Percentiles rank a stretch among this genome's conserved stretches.
phyloP scores from a whole-genome alignment of 2,329 filamentous ascomycete species.

The Ophidiomyces ophidiicola region DNA sequence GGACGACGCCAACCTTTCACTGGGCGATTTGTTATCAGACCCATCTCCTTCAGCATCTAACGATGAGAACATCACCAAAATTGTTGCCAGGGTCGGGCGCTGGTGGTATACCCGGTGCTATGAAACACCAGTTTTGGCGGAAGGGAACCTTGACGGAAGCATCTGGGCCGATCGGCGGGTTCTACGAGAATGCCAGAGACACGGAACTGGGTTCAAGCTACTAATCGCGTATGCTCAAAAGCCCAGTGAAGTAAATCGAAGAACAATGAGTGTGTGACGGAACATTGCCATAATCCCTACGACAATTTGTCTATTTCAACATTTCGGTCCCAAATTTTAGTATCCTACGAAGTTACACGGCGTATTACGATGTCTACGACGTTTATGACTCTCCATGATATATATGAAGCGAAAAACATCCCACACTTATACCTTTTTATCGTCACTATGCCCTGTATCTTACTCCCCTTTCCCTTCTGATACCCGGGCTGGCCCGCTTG shows the following conservation, averaged over 20 bases:
- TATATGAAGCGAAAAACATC: conserved; percentile 9
- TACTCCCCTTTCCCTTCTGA: not conserved
- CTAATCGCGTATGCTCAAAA: conserved; percentile 86
- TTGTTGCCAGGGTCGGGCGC: conserved; percentile 78
- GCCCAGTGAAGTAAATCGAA: conserved; percentile 40
- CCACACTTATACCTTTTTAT: too few species aligned
- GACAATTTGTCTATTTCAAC: too few species aligned
- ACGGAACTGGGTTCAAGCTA: conserved; percentile 76
- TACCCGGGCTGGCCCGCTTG: conserved; percentile 5
- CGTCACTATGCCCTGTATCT: not conserved
- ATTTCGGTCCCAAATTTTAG: not conserved
- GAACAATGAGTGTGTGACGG: conserved; percentile 36
- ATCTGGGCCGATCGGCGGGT: conserved; percentile 70
- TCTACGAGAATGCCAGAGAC: conserved; percentile 72
- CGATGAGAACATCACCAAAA: conserved; percentile 79
- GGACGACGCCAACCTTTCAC: conserved; percentile 32
- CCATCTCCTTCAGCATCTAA: conserved; percentile 55
- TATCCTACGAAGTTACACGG: conserved; percentile 1
- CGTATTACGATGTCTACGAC: conserved; percentile 9
- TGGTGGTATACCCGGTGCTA: conserved; percentile 98
- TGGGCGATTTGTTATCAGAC: conserved; percentile 63
- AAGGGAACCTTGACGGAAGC: conserved; percentile 43
- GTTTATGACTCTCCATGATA: conserved; percentile 9
- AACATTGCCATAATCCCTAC: too few species aligned
- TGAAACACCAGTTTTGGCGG: conserved; percentile 50